These are phyloP conservation scores for Parasitella parasitica DNA, from an alignment of 371 early-diverging fungal genomes.

Conservation along the genomic window DNA sequence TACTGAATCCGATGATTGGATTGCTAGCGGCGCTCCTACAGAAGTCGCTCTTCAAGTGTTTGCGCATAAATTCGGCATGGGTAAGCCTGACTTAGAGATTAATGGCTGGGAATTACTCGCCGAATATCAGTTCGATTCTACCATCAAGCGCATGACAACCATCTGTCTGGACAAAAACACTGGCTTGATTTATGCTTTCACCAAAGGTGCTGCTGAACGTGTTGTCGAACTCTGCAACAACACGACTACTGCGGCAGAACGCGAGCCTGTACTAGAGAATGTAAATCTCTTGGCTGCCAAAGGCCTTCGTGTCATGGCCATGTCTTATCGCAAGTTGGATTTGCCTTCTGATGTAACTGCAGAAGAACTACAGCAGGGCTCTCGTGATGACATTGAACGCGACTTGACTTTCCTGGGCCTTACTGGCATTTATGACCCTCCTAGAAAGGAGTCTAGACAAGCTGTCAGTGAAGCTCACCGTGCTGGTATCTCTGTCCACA, in stretches of 20 bases:
- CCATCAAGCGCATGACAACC: constrained; percentile 80
- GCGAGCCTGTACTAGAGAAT: constrained; percentile 9
- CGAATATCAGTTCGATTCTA: constrained; percentile 75
- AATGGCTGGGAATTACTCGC: constrained; percentile 63
- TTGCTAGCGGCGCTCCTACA: constrained; percentile 64
- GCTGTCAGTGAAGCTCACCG: constrained; percentile 83
- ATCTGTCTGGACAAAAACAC: constrained; percentile 27
- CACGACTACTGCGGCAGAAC: constrained; percentile 25
- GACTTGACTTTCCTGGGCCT: constrained; percentile 82
- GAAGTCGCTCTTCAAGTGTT: constrained; percentile 78
- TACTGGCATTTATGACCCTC: constrained; percentile 91
- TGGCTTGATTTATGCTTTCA: constrained; percentile 28
- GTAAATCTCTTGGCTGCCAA: constrained; percentile 32
- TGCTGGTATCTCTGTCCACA: constrained; percentile 91
- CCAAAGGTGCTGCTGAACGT: constrained; percentile 78
- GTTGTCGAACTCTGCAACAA: constrained; percentile 57
- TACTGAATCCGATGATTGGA: constrained; percentile 52
- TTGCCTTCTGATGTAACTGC: constrained; percentile 23
- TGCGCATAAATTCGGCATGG: constrained; percentile 64
- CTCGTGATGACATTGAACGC: constrained; percentile 61
- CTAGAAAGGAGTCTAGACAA: constrained; percentile 68
- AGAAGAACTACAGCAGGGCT: constrained; percentile 34
- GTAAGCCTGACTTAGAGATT: constrained; percentile 51
- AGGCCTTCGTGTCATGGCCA: constrained; percentile 60
- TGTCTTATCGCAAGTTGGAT: constrained; percentile 57